Percentiles rank a stretch among this genome's conserved stretches.
These are phyloP conservation scores for Boletus eberwhitei DNA, from an alignment of 768 basidiomycete species.

Conservation along the genomic window DNA sequence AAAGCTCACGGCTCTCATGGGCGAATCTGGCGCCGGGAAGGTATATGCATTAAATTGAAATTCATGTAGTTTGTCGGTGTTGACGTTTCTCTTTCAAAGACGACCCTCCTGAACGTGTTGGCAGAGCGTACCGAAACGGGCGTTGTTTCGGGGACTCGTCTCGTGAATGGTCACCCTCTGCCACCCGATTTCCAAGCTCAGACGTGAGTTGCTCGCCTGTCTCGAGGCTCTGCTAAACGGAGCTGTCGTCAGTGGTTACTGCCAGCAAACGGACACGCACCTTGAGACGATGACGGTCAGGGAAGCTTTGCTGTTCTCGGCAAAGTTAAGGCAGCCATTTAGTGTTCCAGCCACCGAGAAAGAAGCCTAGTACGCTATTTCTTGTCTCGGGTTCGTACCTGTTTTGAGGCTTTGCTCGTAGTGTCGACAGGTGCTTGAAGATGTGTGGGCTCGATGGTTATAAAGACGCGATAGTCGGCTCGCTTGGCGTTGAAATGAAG, in stretches of 20 bases:
- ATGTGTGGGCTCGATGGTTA: conserved; percentile 64
- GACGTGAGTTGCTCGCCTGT: conserved; percentile 34
- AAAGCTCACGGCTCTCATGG: conserved; percentile 77
- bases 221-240: neutral
- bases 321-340: conserved; percentile 71
- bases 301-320: conserved; percentile 78
- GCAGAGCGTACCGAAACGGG: conserved; percentile 39
- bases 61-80: too few species aligned
- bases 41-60: conserved; percentile 12
- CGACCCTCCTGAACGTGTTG: conserved; percentile 48
- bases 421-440: conserved; percentile 53
- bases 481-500: conserved; percentile 64
- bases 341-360: conserved; percentile 67
- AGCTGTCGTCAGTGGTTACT: conserved; percentile 58
- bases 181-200: conserved; percentile 54
- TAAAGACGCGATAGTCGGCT: conserved; percentile 66
- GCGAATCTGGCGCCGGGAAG: conserved; percentile 51
- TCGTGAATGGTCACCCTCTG: conserved; percentile 44
- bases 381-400: neutral
- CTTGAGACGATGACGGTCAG: conserved; percentile 71
- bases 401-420: conserved; percentile 14
- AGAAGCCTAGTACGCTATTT: conserved; percentile 62
- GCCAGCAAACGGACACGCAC: conserved; percentile 85
- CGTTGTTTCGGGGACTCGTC: conserved; percentile 38
- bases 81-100: conserved; percentile 25